phyloP scores from a whole-genome alignment of 2,329 filamentous ascomycete genomes.

The Xylaria multiplex region DNA sequence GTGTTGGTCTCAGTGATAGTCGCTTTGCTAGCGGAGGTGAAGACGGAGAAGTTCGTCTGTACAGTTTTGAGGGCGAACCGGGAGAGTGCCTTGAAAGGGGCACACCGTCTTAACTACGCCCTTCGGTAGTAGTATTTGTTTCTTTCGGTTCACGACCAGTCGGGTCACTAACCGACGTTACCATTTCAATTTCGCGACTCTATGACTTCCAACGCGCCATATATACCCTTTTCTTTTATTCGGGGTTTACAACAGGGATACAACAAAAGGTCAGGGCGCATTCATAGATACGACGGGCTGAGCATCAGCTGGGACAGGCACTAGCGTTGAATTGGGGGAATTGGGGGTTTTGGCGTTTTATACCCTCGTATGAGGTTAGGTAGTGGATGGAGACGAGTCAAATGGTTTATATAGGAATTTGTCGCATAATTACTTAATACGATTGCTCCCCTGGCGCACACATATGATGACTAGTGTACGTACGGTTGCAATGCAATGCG shows the following conservation, averaged over 20 bases:
- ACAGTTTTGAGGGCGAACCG: constrained; percentile 72
- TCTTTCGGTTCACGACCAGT: constrained; percentile 11
- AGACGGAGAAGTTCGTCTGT: constrained; percentile 89
- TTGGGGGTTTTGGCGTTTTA: constrained; percentile 28
- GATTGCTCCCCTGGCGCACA: not conserved
- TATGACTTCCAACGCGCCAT: constrained; percentile 20
- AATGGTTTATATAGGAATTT: constrained; percentile 10
- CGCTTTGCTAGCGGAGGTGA: constrained; percentile 92
- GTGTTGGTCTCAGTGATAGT: constrained; percentile 89
- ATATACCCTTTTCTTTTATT: constrained; percentile 36
- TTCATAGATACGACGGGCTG: constrained; percentile 25
- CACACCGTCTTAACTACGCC: constrained; percentile 57
- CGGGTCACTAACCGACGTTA: constrained; percentile 7
- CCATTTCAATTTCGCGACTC: constrained; percentile 11
- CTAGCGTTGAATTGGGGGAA: constrained; percentile 9
- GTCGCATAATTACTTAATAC: not conserved
- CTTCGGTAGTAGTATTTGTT: constrained; percentile 5
- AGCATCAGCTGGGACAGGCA: constrained; percentile 22
- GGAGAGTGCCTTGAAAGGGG: constrained; percentile 59
- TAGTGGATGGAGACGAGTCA: constrained; percentile 11
- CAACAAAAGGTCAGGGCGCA: constrained; percentile 29
- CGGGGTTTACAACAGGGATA: constrained; percentile 21
- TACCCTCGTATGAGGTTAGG: constrained; percentile 10
- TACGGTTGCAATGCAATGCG: not conserved
- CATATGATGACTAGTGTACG: not conserved